A percentile compares a stretch with the other conserved stretches of the same genome.
Evolutionary conservation across 2,329 filamentous ascomycete genomes (phyloP).

Genomic region (Cladophialophora yegresii): DNA sequence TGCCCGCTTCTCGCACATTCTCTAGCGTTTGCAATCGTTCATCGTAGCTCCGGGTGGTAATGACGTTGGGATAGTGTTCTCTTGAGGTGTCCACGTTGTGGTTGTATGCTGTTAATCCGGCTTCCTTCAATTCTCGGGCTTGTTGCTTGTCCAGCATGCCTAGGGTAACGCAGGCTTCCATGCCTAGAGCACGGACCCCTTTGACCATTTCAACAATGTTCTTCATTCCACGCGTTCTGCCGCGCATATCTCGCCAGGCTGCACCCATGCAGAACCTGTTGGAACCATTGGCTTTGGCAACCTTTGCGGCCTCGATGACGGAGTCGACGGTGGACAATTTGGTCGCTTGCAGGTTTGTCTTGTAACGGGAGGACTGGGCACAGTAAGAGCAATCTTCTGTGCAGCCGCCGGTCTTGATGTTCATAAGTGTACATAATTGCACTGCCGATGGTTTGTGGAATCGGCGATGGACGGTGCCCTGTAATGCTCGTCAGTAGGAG

Average conservation of each 20-base stretch:
- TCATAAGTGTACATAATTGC: conserved; percentile 93
- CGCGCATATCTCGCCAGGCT: conserved; percentile 91
- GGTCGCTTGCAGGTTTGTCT: conserved; percentile 74
- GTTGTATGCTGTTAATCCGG: conserved; percentile 88
- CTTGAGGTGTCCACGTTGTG: conserved; percentile 90
- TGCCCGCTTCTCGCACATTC: conserved; percentile 80
- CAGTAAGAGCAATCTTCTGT: conserved; percentile 93
- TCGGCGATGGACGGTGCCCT: conserved; percentile 77
- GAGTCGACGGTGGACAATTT: conserved; percentile 73
- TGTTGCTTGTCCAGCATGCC: conserved; percentile 86
- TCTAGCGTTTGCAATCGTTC: conserved; percentile 78
- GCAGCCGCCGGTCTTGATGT: conserved; percentile 93
- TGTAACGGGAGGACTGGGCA: conserved; percentile 80
- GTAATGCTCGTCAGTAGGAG: conserved; percentile 13
- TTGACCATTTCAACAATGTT: conserved; percentile 86
- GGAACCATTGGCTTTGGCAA: conserved; percentile 79
- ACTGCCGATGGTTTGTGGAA: conserved; percentile 83
- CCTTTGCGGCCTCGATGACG: conserved; percentile 74
- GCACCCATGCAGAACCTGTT: conserved; percentile 95
- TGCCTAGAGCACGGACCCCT: conserved; percentile 76
- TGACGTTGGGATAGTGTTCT: conserved; percentile 80
- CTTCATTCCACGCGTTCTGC: conserved; percentile 77
- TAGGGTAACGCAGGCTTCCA: conserved; percentile 91
- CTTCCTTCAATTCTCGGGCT: conserved; percentile 77
- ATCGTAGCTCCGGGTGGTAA: conserved; percentile 83